These are phyloP conservation scores for Phaffia tasmanica DNA, from an alignment of 768 basidiomycete species.

Conservation along the genomic window DNA sequence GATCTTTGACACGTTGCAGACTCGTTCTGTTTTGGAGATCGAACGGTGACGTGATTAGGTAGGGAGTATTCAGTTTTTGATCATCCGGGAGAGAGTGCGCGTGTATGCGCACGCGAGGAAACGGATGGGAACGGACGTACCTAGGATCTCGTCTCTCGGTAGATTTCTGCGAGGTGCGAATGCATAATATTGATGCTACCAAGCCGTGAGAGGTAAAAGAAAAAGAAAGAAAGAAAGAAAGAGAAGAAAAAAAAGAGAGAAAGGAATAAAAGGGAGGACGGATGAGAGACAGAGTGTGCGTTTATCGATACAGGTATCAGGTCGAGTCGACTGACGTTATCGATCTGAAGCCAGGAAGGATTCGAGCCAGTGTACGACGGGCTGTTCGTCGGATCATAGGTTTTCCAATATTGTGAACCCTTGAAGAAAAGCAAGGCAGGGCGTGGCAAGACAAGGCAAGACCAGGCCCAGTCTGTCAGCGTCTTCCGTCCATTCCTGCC, in stretches of 20 bases:
- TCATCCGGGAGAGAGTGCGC: no score
- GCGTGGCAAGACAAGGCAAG: not conserved
- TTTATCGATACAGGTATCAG: no score
- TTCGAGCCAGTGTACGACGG: constrained; percentile 13
- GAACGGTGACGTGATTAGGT: no score
- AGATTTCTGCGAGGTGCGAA: constrained; percentile 32
- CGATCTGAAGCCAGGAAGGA: not conserved
- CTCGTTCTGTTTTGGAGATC: no score
- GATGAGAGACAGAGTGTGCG: no score
- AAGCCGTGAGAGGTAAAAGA: no score
- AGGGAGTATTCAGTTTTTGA: no score
- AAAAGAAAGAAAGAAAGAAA: no score
- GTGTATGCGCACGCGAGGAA: no score
- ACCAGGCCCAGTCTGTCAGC: constrained; percentile 32
- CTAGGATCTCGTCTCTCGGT: constrained; percentile 32
- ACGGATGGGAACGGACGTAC: not conserved
- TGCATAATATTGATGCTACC: constrained; percentile 37
- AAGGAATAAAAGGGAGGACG: constrained; percentile 9
- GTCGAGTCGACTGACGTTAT: no score
- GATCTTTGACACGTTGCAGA: constrained; percentile 19
- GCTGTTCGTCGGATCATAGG: constrained; percentile 30
- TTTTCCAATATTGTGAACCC: constrained; percentile 34
- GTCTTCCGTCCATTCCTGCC: no score
- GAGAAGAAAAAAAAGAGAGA: no score
- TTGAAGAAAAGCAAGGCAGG: not conserved